Percentiles rank a stretch among this genome's conserved stretches.
These are phyloP conservation scores for Eucalyptus tenuipes DNA, from an alignment of 345 rosid species.

Conservation along the genomic window DNA sequence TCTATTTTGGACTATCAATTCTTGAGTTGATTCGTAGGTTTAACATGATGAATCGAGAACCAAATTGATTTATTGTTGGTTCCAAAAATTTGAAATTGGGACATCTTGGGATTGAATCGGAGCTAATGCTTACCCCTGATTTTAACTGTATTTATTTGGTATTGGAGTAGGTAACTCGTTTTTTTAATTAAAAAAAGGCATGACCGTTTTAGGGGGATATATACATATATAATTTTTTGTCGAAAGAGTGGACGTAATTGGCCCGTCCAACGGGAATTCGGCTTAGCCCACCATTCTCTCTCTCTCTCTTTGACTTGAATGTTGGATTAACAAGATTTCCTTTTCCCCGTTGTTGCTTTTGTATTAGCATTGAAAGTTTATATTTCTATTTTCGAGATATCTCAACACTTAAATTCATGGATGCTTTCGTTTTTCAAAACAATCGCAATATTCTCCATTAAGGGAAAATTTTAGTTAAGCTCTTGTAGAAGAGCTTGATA, in stretches of 20 bases:
- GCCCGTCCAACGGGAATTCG: no score
- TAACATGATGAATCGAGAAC: background rate
- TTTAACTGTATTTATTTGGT: background rate
- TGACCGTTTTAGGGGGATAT: background rate
- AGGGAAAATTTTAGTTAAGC: background rate
- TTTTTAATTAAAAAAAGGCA: background rate
- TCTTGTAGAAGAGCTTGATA: background rate
- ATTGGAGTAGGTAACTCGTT: background rate
- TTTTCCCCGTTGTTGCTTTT: background rate
- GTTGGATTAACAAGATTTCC: no score
- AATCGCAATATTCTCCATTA: background rate
- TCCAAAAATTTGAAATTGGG: background rate
- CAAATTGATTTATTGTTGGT: background rate
- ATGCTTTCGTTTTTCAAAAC: no score
- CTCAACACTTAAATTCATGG: background rate
- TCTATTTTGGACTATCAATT: no score
- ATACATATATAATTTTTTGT: no score
- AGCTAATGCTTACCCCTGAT: background rate
- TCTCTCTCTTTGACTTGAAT: no score
- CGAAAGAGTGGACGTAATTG: no score
- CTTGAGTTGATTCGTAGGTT: background rate
- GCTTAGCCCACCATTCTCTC: no score
- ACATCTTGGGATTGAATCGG: background rate
- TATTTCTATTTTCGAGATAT: background rate
- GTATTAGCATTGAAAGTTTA: background rate